Evolutionary conservation across 31 red algal species (phyloP), one percentile per base, ranked within the genome.

Genomic region (Asparagopsis taxiformis): DNA sequence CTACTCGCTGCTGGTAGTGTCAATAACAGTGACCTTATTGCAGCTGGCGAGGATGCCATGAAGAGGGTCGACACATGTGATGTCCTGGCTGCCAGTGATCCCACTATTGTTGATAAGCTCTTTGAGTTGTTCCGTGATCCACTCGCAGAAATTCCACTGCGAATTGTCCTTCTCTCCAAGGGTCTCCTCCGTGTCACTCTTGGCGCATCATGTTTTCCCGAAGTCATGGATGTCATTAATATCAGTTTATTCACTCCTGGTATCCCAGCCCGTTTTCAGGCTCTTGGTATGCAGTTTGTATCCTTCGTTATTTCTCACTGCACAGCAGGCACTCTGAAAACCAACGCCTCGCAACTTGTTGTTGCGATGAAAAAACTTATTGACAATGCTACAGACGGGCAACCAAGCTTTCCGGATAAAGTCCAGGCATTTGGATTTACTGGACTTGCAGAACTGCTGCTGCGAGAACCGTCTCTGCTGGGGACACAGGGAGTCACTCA

Each of bases 221-320:
- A 88, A 28, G 84, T 78, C 22, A 53, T 78, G 8, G 65, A 78
- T 32, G 84, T 88, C 22, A 35, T 78, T 11, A 30, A 53, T 4
- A 31, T 52, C 0, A 65, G 41, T 22, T 51, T 88, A 31, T 51
- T 65, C 35, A 78, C 72, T 11, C 64, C 71, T 9, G 84, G 84
- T 22, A 64, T 79, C 6, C 84, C 84, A 7, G 3, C 46, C 1
- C 1, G 84, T 4, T 58, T 88, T 11, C 56, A 79, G 1, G 52
- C 53, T 7, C 54, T 88, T 31, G 84, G 84, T 6, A 88, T 88
- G 84, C 84, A 88, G 62, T 88, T 71, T 64, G 65, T 79, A 25
- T 55, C 55, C 15, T 88, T 88, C 67, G 72, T 78, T n/a, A 52
- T 88, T 16, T 7, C 71, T 31, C 36, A 78, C 65, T 44, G 55